Conservation (phyloP, 2,329 filamentous ascomycete species). For the Colletotrichum tanaceti region DNA sequence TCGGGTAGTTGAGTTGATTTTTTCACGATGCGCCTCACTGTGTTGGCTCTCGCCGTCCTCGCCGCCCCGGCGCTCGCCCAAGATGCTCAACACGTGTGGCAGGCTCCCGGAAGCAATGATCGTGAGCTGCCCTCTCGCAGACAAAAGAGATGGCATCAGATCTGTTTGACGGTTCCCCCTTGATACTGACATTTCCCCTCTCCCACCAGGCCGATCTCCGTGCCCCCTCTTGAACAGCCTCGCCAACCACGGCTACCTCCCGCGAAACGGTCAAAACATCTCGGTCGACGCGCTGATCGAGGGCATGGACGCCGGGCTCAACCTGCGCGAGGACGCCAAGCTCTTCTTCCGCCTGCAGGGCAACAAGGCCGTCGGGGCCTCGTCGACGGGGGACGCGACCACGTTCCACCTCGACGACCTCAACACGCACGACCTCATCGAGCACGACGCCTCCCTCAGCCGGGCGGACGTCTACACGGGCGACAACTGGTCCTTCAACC, state of each 20-base stretch:
- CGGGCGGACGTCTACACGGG: constrained; percentile 46
- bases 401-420: constrained; percentile 45
- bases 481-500: constrained; percentile 47
- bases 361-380: constrained; percentile 31
- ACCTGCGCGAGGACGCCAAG: constrained; percentile 38
- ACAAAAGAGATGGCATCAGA: neutral
- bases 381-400: constrained; percentile 25
- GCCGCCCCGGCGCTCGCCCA: constrained; percentile 9
- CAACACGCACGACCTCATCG: constrained; percentile 41
- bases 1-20: neutral
- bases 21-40: neutral
- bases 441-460: constrained; percentile 38
- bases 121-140: neutral
- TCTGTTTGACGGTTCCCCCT: too few relatives aligned
- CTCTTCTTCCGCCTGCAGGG: constrained; percentile 37
- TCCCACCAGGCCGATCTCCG: constrained; percentile 33
- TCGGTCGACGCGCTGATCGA: constrained; percentile 40
- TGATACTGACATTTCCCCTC: too few relatives aligned
- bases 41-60: constrained; percentile 11
- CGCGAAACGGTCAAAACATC: constrained; percentile 43
- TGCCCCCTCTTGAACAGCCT: constrained; percentile 44
- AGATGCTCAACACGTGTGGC: constrained; percentile 19
- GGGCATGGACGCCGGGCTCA: constrained; percentile 35
- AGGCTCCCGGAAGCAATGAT: constrained; percentile 9
- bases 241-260: constrained; percentile 47